phyloP scores from a whole-genome alignment of 1,284 basidiomycete genomes.

The Porodaedalea pini region DNA sequence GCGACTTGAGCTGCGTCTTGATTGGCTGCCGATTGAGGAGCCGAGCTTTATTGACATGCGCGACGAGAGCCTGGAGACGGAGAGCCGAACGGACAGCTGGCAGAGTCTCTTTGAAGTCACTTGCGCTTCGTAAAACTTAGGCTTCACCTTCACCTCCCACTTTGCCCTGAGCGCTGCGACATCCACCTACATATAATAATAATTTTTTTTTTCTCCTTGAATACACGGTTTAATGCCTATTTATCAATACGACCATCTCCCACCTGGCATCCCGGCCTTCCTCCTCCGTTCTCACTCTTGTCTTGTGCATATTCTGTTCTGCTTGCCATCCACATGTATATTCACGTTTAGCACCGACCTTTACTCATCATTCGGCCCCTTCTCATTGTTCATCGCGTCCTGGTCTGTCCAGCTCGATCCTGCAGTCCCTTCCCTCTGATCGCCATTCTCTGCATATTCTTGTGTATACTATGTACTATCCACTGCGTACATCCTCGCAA shows the following conservation, averaged over 20 bases:
- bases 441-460: no score
- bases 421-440: no score
- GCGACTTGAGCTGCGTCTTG: conserved; percentile 13
- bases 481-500: no score
- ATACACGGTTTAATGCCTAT: not conserved
- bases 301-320: not conserved
- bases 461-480: no score
- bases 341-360: not conserved
- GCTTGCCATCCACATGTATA: not conserved
- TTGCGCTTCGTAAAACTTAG: conserved; percentile 9
- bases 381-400: no score
- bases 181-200: not conserved
- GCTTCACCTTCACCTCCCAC: not conserved
- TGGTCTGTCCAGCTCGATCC: no score
- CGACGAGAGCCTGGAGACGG: conserved; percentile 18
- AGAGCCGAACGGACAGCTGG: conserved; percentile 19
- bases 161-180: not conserved
- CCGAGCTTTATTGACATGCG: conserved; percentile 21
- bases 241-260: not conserved
- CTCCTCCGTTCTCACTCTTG: not conserved
- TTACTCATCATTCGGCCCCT: no score
- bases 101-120: conserved; percentile 19
- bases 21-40: conserved; percentile 8
- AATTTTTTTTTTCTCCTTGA: not conserved
- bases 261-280: no score